Conservation (phyloP, 345 rosid genomes). For the Brassica cretica region DNA sequence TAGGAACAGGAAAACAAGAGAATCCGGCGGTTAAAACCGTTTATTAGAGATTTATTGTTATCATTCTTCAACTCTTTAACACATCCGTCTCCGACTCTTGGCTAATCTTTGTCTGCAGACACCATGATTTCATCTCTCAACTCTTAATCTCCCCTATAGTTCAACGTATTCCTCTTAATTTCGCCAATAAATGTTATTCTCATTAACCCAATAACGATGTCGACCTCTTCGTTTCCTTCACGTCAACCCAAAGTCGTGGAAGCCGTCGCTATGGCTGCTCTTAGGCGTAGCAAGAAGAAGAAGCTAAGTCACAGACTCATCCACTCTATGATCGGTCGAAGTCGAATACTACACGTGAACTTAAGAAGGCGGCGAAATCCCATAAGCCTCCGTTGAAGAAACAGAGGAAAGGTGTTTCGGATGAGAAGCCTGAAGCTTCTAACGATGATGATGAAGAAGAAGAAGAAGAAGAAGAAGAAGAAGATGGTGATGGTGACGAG, state of each 20-base stretch:
- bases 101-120: no score
- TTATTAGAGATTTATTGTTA: no score
- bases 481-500: conserved; percentile 20
- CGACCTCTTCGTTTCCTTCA: no score
- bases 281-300: conserved; percentile 55
- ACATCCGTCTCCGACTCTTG: no score
- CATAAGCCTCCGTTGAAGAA: conserved; percentile 53
- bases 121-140: no score
- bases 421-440: conserved; percentile 44
- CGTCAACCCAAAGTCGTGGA: conserved; percentile 7
- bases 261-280: conserved; percentile 45
- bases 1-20: background rate
- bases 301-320: conserved; percentile 38
- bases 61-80: no score
- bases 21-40: background rate
- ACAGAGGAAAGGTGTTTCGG: conserved; percentile 47
- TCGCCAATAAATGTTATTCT: no score
- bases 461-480: conserved; percentile 42
- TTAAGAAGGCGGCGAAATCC: conserved; percentile 28
- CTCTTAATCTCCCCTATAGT: no score
- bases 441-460: conserved; percentile 9
- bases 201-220: no score
- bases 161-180: no score
- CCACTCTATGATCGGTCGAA: conserved; percentile 26
- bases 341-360: background rate